Conservation (phyloP, 148 eudicot genomes). For the Chenopodium berlandieri region DNA sequence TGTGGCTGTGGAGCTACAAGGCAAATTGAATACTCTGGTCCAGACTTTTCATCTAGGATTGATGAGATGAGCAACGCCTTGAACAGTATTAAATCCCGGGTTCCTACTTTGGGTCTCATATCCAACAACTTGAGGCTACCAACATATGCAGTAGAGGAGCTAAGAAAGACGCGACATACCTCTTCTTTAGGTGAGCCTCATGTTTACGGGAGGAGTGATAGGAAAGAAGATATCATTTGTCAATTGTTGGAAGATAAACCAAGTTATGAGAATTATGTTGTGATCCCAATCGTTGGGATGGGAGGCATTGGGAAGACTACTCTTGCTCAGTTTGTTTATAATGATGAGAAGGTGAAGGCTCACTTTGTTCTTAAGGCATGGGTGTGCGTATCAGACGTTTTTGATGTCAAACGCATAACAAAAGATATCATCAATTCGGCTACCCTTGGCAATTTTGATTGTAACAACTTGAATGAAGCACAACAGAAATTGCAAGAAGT, state of each 20-base stretch:
- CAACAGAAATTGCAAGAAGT: not conserved
- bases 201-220: conserved; percentile 2
- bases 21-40: too few species aligned
- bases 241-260: not conserved
- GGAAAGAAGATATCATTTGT: not conserved
- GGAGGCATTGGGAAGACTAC: conserved; percentile 16
- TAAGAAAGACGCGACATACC: not conserved
- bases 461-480: not conserved
- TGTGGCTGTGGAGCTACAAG: too few species aligned
- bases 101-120: too few species aligned
- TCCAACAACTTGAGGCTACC: too few species aligned
- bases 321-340: not conserved
- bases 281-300: not conserved
- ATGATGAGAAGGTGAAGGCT: not conserved
- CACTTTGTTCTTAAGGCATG: conserved; percentile 10
- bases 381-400: conserved; percentile 3
- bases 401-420: conserved; percentile 12
- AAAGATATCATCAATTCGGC: not conserved
- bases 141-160: too few species aligned
- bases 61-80: too few species aligned
- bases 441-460: not conserved
- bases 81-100: too few species aligned
- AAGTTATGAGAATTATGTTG: not conserved
- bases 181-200: not conserved
- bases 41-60: too few species aligned